Conservation (phyloP, 768 basidiomycete genomes). For the Amanita rubescens region DNA sequence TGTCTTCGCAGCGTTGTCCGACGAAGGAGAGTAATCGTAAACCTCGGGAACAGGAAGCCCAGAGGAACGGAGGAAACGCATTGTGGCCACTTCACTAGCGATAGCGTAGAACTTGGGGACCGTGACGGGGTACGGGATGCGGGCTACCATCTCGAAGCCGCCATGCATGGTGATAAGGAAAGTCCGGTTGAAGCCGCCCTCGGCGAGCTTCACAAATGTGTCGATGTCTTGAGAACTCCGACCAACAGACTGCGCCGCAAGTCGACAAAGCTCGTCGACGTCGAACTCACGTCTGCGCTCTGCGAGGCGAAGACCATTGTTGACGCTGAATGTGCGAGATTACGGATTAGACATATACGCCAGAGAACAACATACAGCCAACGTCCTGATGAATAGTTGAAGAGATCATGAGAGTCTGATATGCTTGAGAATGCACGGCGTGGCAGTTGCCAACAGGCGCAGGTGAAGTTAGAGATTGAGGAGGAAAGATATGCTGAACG, state of each 20-base stretch:
- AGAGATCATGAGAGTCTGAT: constrained; percentile 18
- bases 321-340: constrained; percentile 17
- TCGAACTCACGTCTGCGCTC: constrained; percentile 4
- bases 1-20: constrained; percentile 21
- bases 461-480: no score
- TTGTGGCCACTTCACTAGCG: constrained; percentile 31
- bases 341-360: constrained; percentile 13
- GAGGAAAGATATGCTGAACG: no score
- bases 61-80: constrained; percentile 24
- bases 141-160: constrained; percentile 26
- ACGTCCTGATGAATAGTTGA: constrained; percentile 22
- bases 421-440: constrained; percentile 19
- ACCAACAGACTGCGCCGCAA: constrained; percentile 8
- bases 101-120: constrained; percentile 18
- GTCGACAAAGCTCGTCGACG: constrained; percentile 6
- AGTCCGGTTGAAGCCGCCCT: constrained; percentile 31
- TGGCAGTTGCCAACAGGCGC: constrained; percentile 2
- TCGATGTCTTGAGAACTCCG: neutral
- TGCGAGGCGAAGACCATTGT: constrained; percentile 13
- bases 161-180: constrained; percentile 28
- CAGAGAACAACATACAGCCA: constrained; percentile 22
- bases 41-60: constrained; percentile 23
- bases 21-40: constrained; percentile 14
- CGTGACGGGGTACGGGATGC: constrained; percentile 15
- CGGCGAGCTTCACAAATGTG: constrained; percentile 29